Conservation (phyloP, 1,284 basidiomycete genomes). For the Porogramme epimiltina region DNA sequence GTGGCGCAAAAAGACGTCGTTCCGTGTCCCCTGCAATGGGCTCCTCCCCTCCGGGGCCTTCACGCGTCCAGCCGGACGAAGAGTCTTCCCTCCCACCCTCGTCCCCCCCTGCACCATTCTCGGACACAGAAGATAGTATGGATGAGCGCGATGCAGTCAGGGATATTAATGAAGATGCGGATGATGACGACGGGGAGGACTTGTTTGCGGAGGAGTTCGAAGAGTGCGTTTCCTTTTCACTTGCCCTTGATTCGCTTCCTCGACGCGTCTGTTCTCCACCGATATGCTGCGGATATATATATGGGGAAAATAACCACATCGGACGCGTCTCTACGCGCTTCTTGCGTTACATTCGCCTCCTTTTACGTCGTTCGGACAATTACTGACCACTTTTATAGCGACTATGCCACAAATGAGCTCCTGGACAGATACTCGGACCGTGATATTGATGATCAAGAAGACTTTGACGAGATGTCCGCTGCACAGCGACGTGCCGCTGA, state of each 20-base stretch:
- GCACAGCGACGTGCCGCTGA: constrained; percentile 86
- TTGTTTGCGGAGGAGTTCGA: constrained; percentile 83
- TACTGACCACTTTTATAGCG: constrained; percentile 50
- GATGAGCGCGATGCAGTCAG: constrained; percentile 77
- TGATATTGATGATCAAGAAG: constrained; percentile 86
- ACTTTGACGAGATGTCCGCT: constrained; percentile 73
- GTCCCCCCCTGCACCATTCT: constrained; percentile 82
- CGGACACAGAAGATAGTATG: constrained; percentile 83
- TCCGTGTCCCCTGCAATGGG: constrained; percentile 55
- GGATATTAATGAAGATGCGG: constrained; percentile 69
- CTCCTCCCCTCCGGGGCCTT: constrained; percentile 55
- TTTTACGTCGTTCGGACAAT: too few species aligned
- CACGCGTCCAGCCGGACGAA: constrained; percentile 53
- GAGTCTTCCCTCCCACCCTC: constrained; percentile 79
- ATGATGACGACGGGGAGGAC: constrained; percentile 90
- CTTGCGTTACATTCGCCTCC: neutral
- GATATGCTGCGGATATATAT: too few species aligned
- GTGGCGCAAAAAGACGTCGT: constrained; percentile 62
- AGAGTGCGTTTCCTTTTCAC: constrained; percentile 61
- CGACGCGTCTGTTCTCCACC: too few species aligned
- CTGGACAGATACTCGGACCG: constrained; percentile 89
- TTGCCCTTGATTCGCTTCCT: too few species aligned
- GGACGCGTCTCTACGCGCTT: neutral
- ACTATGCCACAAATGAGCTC: constrained; percentile 83
- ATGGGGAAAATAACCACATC: too few species aligned